Evolutionary conservation across 2,329 filamentous ascomycete genomes (phyloP).

Genomic region (Fusarium bactridioides): DNA sequence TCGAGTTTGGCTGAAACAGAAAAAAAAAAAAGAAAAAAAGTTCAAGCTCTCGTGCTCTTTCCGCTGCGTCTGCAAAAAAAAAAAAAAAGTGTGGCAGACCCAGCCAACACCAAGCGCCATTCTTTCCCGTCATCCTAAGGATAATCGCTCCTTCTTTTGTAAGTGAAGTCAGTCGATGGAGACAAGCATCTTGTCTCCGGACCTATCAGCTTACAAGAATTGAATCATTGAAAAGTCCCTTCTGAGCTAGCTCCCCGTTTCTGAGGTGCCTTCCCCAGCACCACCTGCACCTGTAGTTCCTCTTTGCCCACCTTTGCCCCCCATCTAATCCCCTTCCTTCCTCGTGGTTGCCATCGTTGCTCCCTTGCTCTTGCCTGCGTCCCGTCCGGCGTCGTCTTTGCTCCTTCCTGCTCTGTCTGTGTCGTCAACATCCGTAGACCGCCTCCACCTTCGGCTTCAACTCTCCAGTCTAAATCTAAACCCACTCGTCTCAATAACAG

Average conservation of each 20-base stretch:
- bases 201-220: constrained; percentile 40
- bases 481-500: constrained; percentile 36
- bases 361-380: constrained; percentile 30
- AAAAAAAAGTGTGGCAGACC: constrained; percentile 15
- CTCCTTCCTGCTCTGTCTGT: constrained; percentile 22
- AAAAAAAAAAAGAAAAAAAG: constrained; percentile 42
- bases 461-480: constrained; percentile 25
- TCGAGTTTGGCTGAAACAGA: constrained; percentile 43
- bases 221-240: constrained; percentile 35
- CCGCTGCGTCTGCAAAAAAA: constrained; percentile 10
- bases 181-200: constrained; percentile 4
- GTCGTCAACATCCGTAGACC: constrained; percentile 42
- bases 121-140: constrained; percentile 16
- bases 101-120: constrained; percentile 3
- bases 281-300: constrained; percentile 17
- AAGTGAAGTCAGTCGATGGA: constrained; percentile 24
- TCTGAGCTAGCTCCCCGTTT: constrained; percentile 31
- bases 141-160: constrained; percentile 24
- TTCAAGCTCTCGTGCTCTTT: constrained; percentile 49
- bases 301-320: constrained; percentile 34
- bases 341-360: constrained; percentile 29
- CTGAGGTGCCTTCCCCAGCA: constrained; percentile 30
- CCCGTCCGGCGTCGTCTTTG: background rate
- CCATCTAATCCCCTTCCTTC: constrained; percentile 31
- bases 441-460: constrained; percentile 36